Percentiles rank a stretch among this genome's conserved stretches.
Conservation (phyloP, 768 basidiomycete species). For the Artomyces pyxidatus region DNA sequence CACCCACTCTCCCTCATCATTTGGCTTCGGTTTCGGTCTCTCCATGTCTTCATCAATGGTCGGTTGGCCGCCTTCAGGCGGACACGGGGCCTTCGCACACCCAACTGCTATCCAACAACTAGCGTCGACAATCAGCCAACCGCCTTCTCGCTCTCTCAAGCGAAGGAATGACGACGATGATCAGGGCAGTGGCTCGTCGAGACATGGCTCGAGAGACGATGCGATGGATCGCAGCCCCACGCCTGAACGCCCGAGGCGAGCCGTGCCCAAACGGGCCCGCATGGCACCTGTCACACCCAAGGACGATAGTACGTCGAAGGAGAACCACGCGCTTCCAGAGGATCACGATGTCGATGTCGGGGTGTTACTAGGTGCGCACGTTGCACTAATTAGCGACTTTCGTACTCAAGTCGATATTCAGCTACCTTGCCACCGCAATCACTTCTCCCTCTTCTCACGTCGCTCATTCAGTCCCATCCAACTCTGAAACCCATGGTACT, state of each 20-base stretch:
- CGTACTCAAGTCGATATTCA: no score
- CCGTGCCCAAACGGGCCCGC: slow-evolving; percentile 59
- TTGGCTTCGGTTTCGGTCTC: slow-evolving; percentile 71
- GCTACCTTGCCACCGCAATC: slow-evolving; percentile 76
- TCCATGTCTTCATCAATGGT: slow-evolving; percentile 36
- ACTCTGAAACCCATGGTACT: slow-evolving; percentile 63
- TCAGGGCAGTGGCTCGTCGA: slow-evolving; percentile 27
- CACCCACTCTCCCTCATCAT: slow-evolving; percentile 51
- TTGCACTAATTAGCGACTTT: no score
- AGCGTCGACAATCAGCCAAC: slow-evolving; percentile 40
- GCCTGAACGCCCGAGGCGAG: slow-evolving; percentile 67
- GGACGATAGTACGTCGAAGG: slow-evolving; percentile 38
- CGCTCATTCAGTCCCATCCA: slow-evolving; percentile 61
- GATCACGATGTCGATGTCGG: slow-evolving; percentile 72
- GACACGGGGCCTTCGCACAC: slow-evolving; percentile 31
- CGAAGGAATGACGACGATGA: slow-evolving; percentile 72
- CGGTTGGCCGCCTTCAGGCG: slow-evolving; percentile 36
- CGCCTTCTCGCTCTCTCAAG: slow-evolving; percentile 42
- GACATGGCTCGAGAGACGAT: slow-evolving; percentile 40
- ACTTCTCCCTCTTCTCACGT: slow-evolving; percentile 62
- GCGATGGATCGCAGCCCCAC: slow-evolving; percentile 84
- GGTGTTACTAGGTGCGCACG: slow-evolving; percentile 68
- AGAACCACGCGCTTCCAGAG: slow-evolving; percentile 38
- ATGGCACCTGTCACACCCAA: slow-evolving; percentile 28
- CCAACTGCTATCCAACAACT: slow-evolving; percentile 48